These are phyloP conservation scores for Pichia kudriavzevii DNA, from an alignment of 1,139 yeast genomes.

Conservation along the genomic window DNA sequence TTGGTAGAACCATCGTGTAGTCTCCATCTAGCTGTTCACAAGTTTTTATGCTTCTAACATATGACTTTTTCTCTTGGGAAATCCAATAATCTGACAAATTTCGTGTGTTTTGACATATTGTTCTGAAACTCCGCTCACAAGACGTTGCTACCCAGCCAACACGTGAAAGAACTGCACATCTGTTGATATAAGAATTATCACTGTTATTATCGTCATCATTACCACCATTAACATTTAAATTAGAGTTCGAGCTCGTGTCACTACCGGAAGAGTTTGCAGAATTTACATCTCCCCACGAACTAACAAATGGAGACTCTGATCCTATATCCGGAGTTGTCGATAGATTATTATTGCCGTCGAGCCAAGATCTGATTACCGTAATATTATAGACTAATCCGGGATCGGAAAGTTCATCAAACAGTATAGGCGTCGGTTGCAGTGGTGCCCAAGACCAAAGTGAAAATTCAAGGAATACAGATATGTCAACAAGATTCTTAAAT, in stretches of 20 bases:
- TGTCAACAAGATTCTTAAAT: slow-evolving; percentile 24
- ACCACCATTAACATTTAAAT: slow-evolving; percentile 9
- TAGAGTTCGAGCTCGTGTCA: too few relatives aligned
- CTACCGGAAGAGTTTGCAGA: too few relatives aligned
- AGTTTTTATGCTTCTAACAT: slow-evolving; percentile 40
- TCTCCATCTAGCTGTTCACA: slow-evolving; percentile 15
- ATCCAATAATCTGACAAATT: slow-evolving; percentile 45
- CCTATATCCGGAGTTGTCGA: background rate
- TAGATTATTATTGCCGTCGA: background rate
- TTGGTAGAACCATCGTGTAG: slow-evolving; percentile 49
- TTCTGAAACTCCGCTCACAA: slow-evolving; percentile 49
- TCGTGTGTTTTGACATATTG: slow-evolving; percentile 46
- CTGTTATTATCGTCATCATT: slow-evolving; percentile 8
- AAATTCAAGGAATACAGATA: slow-evolving; percentile 28
- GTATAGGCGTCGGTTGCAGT: slow-evolving; percentile 39
- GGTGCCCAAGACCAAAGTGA: slow-evolving; percentile 70
- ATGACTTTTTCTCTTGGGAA: slow-evolving; percentile 31
- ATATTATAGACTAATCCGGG: background rate
- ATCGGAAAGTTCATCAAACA: slow-evolving; percentile 5
- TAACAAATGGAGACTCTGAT: too few relatives aligned
- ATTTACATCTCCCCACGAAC: too few relatives aligned
- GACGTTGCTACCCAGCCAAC: slow-evolving; percentile 25
- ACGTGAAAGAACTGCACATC: slow-evolving; percentile 50
- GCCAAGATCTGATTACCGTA: background rate
- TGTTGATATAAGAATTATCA: slow-evolving; percentile 21